Percentiles rank a stretch among this genome's conserved stretches.
Evolutionary conservation across 495 filamentous ascomycete genomes (phyloP).

Genomic region (Xylaria cubensis): DNA sequence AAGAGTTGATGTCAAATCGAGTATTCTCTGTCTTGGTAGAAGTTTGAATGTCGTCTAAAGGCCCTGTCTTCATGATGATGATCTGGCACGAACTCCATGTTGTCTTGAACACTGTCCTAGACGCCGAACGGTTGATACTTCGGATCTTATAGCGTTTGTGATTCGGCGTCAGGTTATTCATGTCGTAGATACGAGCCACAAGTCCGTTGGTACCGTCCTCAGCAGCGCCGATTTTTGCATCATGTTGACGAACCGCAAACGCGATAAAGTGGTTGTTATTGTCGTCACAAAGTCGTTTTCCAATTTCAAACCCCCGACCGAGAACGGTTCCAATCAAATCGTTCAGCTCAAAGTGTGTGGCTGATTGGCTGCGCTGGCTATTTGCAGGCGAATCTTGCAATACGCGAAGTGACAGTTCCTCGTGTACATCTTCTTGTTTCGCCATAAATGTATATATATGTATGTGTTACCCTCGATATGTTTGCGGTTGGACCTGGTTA

Average conservation of each 20-base stretch:
- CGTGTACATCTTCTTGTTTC: background rate
- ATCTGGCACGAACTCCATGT: conserved; percentile 4
- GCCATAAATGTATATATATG: background rate
- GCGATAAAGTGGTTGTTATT: background rate
- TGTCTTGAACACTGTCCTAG: conserved; percentile 1
- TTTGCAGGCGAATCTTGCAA: background rate
- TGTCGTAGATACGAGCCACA: conserved; percentile 7
- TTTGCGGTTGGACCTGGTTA: background rate
- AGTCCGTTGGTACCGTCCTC: background rate
- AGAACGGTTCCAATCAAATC: background rate
- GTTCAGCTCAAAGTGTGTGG: background rate
- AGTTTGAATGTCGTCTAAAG: background rate
- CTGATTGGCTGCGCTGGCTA: background rate
- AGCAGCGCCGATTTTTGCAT: too few relatives aligned
- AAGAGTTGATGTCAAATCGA: too few relatives aligned
- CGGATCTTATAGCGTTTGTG: conserved; percentile 4
- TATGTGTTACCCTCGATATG: background rate
- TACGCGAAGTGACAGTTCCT: background rate
- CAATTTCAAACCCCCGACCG: background rate
- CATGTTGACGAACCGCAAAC: background rate
- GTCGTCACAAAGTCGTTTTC: background rate
- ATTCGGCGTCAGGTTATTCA: background rate
- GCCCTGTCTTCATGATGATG: background rate
- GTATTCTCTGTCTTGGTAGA: too few relatives aligned
- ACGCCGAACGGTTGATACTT: background rate